Base-by-base conservation (phyloP, 768 basidiomycete genomes). In the Leccinum boreale region DNA sequence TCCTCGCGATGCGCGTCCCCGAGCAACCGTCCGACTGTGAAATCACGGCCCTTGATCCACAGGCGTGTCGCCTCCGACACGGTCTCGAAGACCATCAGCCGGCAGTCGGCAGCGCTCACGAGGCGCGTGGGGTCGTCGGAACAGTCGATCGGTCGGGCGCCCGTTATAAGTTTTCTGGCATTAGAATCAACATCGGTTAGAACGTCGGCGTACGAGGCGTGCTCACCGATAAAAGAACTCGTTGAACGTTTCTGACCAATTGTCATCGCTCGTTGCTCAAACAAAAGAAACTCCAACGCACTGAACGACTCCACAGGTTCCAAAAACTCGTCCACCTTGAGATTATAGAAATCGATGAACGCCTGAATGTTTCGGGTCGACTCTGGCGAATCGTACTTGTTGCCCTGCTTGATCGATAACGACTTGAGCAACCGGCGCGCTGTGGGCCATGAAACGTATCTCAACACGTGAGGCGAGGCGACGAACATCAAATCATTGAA, bases 11-110 rank as follows among this genome's bases (percentile, higher is more conserved):
- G 93, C 11, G 73, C 75, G 3, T 91, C 88, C 0, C 95, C 95
- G 0, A 98, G 81, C 33, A 99, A 78, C 2, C 86, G 81, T 5
- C 75, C 80, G 3, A 98, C 80, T 2, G 86, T 87, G 69, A 99
- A 98, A 64, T 97, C 94, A 45, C 94, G 85, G 3, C 96, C 96
- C 68, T 98, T 98, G 75, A 98, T 96, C 96, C 96, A 99, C 0
- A 99, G 75, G 23, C 80, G 78, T 2, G 94, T 97, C 1, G 96
- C 96, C 56, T 92, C 90, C 50, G 74, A 77, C 8, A 97, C 87
- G 1, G 85, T 88, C 71, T 91, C 87, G 72, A 98, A 99, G 1
- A 88, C 85, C 88, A 98, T 94, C 59, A 97, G 81, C n/a, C 96
- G 88, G 68, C 92, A 98, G 76, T 99, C 96, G 2, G 95, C 97